Percentiles rank a stretch among this genome's conserved stretches.
Conservation (phyloP, 2,329 filamentous ascomycete species). For the Dryadomyces sulphureus region DNA sequence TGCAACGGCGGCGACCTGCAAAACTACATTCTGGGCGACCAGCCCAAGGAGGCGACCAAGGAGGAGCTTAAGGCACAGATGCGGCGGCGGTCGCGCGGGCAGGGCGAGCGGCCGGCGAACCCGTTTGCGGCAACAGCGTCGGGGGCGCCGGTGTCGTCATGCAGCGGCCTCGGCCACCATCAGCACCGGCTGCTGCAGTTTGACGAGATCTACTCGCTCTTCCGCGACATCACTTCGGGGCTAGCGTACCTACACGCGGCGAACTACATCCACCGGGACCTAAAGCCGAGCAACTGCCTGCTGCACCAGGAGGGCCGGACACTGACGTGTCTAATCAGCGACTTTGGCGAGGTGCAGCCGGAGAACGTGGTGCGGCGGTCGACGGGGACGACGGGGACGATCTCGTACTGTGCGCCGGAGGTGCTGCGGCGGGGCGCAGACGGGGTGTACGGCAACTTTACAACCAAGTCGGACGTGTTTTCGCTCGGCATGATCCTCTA, state of each 20-base stretch:
- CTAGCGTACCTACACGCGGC: constrained; percentile 78
- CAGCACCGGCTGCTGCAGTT: constrained; percentile 41
- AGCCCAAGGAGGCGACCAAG: constrained; percentile 50
- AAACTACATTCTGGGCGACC: constrained; percentile 64
- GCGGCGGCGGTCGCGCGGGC: constrained; percentile 66
- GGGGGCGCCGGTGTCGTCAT: background rate
- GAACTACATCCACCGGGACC: constrained; percentile 88
- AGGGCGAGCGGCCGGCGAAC: constrained; percentile 41
- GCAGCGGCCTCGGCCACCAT: background rate
- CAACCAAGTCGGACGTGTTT: constrained; percentile 95
- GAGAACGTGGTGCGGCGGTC: constrained; percentile 72
- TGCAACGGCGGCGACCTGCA: constrained; percentile 90
- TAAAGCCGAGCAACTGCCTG: constrained; percentile 93
- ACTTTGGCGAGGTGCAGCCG: constrained; percentile 92
- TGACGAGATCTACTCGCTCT: constrained; percentile 93
- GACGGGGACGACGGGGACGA: constrained; percentile 86
- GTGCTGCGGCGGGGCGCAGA: constrained; percentile 56
- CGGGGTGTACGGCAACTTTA: constrained; percentile 81
- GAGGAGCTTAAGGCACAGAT: constrained; percentile 82
- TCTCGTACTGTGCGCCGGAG: constrained; percentile 94
- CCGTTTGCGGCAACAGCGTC: constrained; percentile 21
- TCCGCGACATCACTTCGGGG: constrained; percentile 87
- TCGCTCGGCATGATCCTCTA: constrained; percentile 97
- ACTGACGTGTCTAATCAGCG: constrained; percentile 76
- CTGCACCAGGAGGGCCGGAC: constrained; percentile 62